phyloP scores from a whole-genome alignment of 1,139 yeast genomes.

The Meyerozyma guilliermondii region DNA sequence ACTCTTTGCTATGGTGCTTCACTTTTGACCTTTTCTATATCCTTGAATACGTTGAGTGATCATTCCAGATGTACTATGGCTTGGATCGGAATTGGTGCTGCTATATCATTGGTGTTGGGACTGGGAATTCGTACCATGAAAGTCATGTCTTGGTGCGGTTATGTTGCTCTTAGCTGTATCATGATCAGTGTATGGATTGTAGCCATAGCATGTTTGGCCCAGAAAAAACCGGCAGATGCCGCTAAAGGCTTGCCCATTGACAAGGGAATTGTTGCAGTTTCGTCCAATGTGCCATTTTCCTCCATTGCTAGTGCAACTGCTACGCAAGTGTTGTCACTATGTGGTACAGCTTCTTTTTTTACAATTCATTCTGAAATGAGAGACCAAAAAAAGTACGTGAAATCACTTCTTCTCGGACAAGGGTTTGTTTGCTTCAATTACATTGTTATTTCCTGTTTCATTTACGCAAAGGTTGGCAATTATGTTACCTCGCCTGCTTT shows the following conservation, averaged over 20 bases:
- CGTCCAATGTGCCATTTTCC: constrained; percentile 5
- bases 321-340: constrained; percentile 9
- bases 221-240: constrained; percentile 7
- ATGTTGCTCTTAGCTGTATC: constrained; percentile 7
- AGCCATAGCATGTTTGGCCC: constrained; percentile 10
- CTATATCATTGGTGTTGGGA: constrained; percentile 7
- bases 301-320: constrained; percentile 9
- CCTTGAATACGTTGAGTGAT: not conserved
- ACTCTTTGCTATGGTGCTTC: not conserved
- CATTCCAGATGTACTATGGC: not conserved
- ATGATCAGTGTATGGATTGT: constrained; percentile 10
- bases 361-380: constrained; percentile 7
- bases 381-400: not conserved
- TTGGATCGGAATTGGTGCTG: not conserved
- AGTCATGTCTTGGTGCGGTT: constrained; percentile 9
- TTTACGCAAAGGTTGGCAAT: not conserved
- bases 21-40: not conserved
- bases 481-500: not conserved
- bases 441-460: not conserved
- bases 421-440: not conserved
- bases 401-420: not conserved
- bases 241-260: constrained; percentile 4
- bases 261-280: constrained; percentile 7
- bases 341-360: constrained; percentile 10
- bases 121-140: constrained; percentile 9